Conservation (phyloP, 75 land plant genomes). For the Pinus albicaulis region DNA sequence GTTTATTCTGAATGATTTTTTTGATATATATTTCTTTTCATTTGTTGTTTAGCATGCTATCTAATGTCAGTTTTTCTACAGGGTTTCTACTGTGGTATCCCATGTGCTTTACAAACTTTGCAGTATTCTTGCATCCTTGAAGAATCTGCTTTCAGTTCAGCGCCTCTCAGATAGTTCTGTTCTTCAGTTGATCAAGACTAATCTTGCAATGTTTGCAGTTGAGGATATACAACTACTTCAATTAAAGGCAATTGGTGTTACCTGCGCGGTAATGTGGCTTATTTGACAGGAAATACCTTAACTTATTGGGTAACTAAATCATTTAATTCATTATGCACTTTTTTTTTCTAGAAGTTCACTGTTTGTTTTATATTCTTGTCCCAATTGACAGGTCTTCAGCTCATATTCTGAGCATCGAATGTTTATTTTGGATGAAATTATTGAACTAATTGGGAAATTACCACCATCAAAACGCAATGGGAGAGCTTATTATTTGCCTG, state of each 20-base stretch:
- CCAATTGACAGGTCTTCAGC: conserved; percentile 59
- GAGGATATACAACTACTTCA: conserved; percentile 95
- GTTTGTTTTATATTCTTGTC: neutral
- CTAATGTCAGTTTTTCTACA: conserved; percentile 19
- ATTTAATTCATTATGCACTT: neutral
- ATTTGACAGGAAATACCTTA: neutral
- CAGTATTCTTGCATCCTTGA: conserved; percentile 72
- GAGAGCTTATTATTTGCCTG: conserved; percentile 84
- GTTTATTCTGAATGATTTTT: neutral
- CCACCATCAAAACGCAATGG: conserved; percentile 71
- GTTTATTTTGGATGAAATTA: conserved; percentile 73
- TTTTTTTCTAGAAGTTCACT: neutral
- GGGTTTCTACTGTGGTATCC: conserved; percentile 69
- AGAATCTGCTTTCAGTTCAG: conserved; percentile 72
- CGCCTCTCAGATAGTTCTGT: conserved; percentile 77
- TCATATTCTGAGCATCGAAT: conserved; percentile 76
- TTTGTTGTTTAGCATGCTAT: neutral
- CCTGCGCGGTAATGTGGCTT: conserved; percentile 58
- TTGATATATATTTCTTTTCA: neutral
- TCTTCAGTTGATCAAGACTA: conserved; percentile 83
- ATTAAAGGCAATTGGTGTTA: conserved; percentile 84
- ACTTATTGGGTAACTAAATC: neutral
- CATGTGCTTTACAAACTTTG: conserved; percentile 81
- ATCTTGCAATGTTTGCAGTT: conserved; percentile 75
- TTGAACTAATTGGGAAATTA: conserved; percentile 74